Evolutionary conservation across 805 yeast species (phyloP).

Genomic region (Wickerhamomyces ciferrii): DNA sequence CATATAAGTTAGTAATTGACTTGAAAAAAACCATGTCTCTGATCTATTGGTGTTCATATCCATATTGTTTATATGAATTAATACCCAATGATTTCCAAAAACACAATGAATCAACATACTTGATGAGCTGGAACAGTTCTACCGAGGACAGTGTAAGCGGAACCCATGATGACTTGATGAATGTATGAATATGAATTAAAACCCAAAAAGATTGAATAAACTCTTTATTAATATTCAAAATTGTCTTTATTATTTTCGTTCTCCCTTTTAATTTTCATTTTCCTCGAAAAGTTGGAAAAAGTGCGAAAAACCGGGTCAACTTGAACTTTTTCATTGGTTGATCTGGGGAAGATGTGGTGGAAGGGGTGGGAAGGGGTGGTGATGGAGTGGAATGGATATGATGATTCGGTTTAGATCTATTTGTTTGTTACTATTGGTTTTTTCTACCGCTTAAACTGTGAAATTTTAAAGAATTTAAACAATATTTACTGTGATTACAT

Average conservation of each 20-base stretch:
- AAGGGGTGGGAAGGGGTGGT: too few relatives aligned
- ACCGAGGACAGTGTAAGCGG: conserved; percentile 82
- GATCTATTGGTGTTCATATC: too few relatives aligned
- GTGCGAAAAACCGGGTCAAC: neutral
- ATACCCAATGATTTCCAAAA: neutral
- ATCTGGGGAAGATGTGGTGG: neutral
- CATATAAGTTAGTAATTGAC: conserved; percentile 6
- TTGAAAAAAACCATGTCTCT: too few relatives aligned
- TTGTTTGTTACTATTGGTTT: too few relatives aligned
- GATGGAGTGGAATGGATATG: too few relatives aligned
- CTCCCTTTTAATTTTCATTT: conserved; percentile 3
- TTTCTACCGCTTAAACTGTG: too few relatives aligned
- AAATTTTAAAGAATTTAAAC: too few relatives aligned
- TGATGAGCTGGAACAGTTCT: conserved; percentile 80
- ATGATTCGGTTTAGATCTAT: too few relatives aligned
- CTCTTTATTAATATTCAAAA: neutral
- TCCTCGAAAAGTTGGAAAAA: conserved; percentile 1
- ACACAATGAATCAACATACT: conserved; percentile 28
- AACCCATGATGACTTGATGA: conserved; percentile 51
- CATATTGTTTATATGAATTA: too few relatives aligned
- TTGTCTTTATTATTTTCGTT: neutral
- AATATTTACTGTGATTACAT: too few relatives aligned
- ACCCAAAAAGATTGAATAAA: too few relatives aligned
- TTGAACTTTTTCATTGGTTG: conserved; percentile 7
- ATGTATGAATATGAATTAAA: neutral